A percentile compares a stretch with the other conserved stretches of the same genome.
Conservation (phyloP, 345 rosid species). For the Kandelia obovata region DNA sequence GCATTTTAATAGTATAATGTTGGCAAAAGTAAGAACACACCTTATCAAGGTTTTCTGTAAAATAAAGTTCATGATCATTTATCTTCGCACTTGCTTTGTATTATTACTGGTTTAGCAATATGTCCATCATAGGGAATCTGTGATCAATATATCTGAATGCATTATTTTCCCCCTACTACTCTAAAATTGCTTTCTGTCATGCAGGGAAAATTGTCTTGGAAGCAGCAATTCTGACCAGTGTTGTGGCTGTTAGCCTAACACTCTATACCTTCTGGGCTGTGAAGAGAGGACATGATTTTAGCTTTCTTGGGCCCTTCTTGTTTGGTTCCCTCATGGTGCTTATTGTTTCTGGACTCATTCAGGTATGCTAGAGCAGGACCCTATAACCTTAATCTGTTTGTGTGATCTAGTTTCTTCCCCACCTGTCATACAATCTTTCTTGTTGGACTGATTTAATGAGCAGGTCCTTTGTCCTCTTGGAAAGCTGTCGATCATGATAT, state of each 20-base stretch:
- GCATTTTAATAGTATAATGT: too few relatives aligned
- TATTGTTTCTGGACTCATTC: slow-evolving; percentile 6
- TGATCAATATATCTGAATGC: too few relatives aligned
- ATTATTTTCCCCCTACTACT: background rate
- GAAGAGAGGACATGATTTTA: slow-evolving; percentile 17
- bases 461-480: slow-evolving; percentile 16
- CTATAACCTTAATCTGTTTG: too few relatives aligned
- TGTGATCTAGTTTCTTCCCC: too few relatives aligned
- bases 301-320: slow-evolving; percentile 20
- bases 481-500: background rate
- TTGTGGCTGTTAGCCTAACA: slow-evolving; percentile 5
- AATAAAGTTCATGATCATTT: too few relatives aligned
- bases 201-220: slow-evolving; percentile 15
- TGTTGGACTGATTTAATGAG: too few relatives aligned
- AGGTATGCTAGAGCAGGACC: background rate
- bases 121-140: too few relatives aligned
- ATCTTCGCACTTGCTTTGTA: too few relatives aligned
- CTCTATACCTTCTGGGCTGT: slow-evolving; percentile 21
- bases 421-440: too few relatives aligned
- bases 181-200: background rate
- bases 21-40: too few relatives aligned
- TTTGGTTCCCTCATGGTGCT: slow-evolving; percentile 4
- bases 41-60: too few relatives aligned
- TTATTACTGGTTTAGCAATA: too few relatives aligned
- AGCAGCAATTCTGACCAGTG: slow-evolving; percentile 6